Conservation (phyloP, 2,329 filamentous ascomycete genomes). For the Fusarium hainanense region DNA sequence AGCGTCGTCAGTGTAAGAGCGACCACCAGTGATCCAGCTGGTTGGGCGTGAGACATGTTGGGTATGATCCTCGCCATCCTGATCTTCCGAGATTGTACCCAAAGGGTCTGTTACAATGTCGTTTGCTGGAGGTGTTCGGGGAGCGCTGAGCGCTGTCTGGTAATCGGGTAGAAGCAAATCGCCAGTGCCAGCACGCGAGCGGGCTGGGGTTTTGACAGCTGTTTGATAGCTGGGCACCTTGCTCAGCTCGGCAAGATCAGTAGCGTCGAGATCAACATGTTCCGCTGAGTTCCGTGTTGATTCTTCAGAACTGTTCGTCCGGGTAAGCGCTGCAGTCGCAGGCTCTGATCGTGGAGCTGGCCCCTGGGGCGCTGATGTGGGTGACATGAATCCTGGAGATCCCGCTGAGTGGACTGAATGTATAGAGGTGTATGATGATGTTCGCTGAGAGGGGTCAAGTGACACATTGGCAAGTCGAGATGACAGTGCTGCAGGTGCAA, state of each 20-base stretch:
- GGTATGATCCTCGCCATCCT: constrained; percentile 42
- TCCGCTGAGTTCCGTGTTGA: constrained; percentile 67
- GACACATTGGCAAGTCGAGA: constrained; percentile 78
- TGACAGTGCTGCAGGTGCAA: constrained; percentile 66
- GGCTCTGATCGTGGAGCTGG: constrained; percentile 55
- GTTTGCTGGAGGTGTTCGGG: constrained; percentile 58
- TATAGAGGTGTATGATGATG: constrained; percentile 59
- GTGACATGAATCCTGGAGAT: constrained; percentile 58
- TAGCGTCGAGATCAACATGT: constrained; percentile 66
- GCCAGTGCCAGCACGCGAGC: constrained; percentile 61
- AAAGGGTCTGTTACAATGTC: constrained; percentile 48
- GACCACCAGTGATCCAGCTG: constrained; percentile 38
- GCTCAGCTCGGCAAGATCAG: constrained; percentile 72
- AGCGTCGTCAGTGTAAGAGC: constrained; percentile 43
- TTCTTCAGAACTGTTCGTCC: constrained; percentile 64
- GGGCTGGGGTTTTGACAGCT: constrained; percentile 73
- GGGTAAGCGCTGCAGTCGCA: constrained; percentile 61
- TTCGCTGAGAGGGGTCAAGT: constrained; percentile 59
- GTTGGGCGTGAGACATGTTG: constrained; percentile 42
- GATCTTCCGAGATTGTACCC: constrained; percentile 49
- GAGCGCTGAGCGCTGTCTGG: constrained; percentile 67
- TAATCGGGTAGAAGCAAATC: constrained; percentile 73
- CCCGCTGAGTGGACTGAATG: constrained; percentile 56
- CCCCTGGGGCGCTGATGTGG: constrained; percentile 54
- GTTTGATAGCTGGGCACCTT: constrained; percentile 83